Percentiles rank a stretch among this genome's conserved stretches.
These are phyloP conservation scores for Thyridium curvatum DNA, from an alignment of 2,329 filamentous ascomycete species.

Conservation along the genomic window DNA sequence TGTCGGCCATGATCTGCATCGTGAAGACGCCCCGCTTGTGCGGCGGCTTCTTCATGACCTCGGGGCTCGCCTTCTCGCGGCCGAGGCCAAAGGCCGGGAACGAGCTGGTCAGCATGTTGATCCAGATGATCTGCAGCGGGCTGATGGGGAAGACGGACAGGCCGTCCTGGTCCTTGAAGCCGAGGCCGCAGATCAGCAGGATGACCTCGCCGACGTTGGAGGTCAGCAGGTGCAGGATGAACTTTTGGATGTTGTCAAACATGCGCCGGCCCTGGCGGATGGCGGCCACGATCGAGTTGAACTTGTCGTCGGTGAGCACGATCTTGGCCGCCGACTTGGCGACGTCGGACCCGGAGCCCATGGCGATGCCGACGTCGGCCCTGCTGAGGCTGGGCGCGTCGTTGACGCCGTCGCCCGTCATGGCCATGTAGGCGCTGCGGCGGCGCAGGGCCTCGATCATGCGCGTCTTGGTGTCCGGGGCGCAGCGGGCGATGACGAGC, in stretches of 20 bases:
- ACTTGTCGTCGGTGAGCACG: conserved; percentile 83
- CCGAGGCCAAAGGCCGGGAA: conserved; percentile 85
- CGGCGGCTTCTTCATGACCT: conserved; percentile 76
- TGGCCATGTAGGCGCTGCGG: conserved; percentile 69
- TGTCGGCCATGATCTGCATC: conserved; percentile 69
- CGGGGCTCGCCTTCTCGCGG: conserved; percentile 66
- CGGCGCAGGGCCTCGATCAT: conserved; percentile 87
- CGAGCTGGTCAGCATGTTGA: conserved; percentile 87
- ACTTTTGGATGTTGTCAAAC: conserved; percentile 87
- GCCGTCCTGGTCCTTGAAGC: conserved; percentile 65
- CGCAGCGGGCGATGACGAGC: conserved; percentile 76
- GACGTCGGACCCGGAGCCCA: conserved; percentile 84
- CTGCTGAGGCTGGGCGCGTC: conserved; percentile 76
- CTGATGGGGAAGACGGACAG: conserved; percentile 82
- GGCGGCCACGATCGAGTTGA: conserved; percentile 77
- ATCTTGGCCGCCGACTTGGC: conserved; percentile 79
- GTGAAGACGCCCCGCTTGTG: conserved; percentile 72
- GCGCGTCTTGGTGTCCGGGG: conserved; percentile 79
- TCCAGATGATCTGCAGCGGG: conserved; percentile 85
- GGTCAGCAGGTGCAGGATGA: conserved; percentile 71
- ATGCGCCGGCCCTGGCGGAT: conserved; percentile 79
- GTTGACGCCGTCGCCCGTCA: conserved; percentile 87
- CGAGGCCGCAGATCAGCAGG: conserved; percentile 73
- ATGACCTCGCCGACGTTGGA: conserved; percentile 83
- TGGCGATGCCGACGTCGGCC: conserved; percentile 82